Evolutionary conservation across 805 yeast genomes (phyloP).

Genomic region (Candida hungchunana): DNA sequence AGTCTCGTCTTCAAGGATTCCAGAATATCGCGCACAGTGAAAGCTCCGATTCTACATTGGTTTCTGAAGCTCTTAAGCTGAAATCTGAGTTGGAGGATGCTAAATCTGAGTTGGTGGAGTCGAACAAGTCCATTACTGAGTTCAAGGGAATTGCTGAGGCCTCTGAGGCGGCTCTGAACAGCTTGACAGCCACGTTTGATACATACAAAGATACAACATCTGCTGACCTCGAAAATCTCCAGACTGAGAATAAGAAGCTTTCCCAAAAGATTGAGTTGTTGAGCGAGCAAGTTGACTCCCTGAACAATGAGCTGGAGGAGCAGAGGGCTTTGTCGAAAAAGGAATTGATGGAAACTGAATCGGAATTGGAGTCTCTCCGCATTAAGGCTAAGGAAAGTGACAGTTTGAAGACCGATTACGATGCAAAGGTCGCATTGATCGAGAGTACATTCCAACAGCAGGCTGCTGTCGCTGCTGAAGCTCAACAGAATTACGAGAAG

Average conservation of each 20-base stretch:
- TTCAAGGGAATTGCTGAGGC: slow-evolving; percentile 59
- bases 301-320: slow-evolving; percentile 29
- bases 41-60: slow-evolving; percentile 25
- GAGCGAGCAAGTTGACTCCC: slow-evolving; percentile 27
- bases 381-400: slow-evolving; percentile 23
- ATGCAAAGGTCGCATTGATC: slow-evolving; percentile 28
- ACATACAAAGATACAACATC: slow-evolving; percentile 31
- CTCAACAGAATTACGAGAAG: slow-evolving; percentile 50
- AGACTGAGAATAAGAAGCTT: slow-evolving; percentile 20
- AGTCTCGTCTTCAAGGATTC: slow-evolving; percentile 29
- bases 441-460: slow-evolving; percentile 41
- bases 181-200: slow-evolving; percentile 52
- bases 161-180: slow-evolving; percentile 60
- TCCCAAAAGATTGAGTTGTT: slow-evolving; percentile 25
- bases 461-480: slow-evolving; percentile 40
- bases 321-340: slow-evolving; percentile 27
- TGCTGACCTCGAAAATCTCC: slow-evolving; percentile 15
- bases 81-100: slow-evolving; percentile 42
- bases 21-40: slow-evolving; percentile 25
- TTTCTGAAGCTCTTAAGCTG: slow-evolving; percentile 29
- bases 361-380: slow-evolving; percentile 18
- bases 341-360: slow-evolving; percentile 14
- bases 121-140: slow-evolving; percentile 56
- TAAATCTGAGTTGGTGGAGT: slow-evolving; percentile 49
- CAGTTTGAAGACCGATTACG: slow-evolving; percentile 28